Evolutionary conservation across 148 eudicot genomes (phyloP).

Genomic region (Fallopia convolvulus): DNA sequence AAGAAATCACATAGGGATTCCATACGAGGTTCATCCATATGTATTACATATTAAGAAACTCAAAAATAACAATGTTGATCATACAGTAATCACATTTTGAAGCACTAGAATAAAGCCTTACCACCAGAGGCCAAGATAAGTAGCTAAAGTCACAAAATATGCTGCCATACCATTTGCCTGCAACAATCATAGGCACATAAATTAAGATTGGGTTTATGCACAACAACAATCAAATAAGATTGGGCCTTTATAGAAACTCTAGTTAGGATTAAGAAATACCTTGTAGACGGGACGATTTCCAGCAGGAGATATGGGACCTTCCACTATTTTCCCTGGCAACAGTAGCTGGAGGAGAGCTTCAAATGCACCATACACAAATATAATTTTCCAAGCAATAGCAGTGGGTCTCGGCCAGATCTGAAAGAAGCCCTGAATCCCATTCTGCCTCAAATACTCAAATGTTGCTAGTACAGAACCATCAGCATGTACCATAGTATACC

Average conservation of each 20-base stretch:
- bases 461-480: slow-evolving; percentile 77
- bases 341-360: slow-evolving; percentile 85
- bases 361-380: slow-evolving; percentile 75
- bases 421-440: slow-evolving; percentile 61
- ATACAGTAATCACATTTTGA: background rate
- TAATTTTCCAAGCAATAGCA: slow-evolving; percentile 68
- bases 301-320: slow-evolving; percentile 88
- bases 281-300: slow-evolving; percentile 91
- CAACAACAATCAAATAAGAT: background rate
- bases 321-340: slow-evolving; percentile 82
- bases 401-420: slow-evolving; percentile 87
- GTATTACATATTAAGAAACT: background rate
- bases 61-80: background rate
- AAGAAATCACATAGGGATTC: background rate
- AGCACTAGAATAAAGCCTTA: slow-evolving; percentile 23
- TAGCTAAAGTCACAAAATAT: slow-evolving; percentile 65
- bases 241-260: background rate
- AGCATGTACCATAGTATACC: slow-evolving; percentile 98
- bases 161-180: slow-evolving; percentile 94
- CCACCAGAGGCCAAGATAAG: slow-evolving; percentile 93
- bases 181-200: slow-evolving; percentile 12
- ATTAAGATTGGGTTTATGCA: background rate
- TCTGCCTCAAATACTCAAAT: slow-evolving; percentile 39
- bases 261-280: slow-evolving; percentile 26
- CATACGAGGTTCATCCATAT: background rate